Percentiles rank a stretch among this genome's conserved stretches.
Conservation (phyloP, 371 early-diverging fungal genomes). For the Mortierella sp. region DNA sequence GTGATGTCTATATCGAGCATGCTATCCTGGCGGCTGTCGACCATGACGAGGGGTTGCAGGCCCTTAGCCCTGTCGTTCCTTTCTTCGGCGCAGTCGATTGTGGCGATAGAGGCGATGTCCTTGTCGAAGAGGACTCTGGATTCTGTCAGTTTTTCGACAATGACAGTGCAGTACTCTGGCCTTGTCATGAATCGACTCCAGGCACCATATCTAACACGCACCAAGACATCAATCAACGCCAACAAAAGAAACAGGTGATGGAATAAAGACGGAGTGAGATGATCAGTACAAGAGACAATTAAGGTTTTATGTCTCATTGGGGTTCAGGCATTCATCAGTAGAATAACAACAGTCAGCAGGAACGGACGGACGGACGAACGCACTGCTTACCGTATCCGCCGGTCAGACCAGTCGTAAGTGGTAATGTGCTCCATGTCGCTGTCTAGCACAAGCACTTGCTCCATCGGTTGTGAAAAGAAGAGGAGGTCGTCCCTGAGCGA, state of each 20-base stretch:
- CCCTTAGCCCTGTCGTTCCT: not conserved
- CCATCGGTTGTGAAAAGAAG: slow-evolving; percentile 49
- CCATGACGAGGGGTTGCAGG: not conserved
- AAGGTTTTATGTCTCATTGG: not conserved
- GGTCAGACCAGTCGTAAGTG: slow-evolving; percentile 36
- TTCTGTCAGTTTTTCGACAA: slow-evolving; percentile 43
- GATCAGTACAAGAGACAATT: not conserved
- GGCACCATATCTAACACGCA: slow-evolving; percentile 30
- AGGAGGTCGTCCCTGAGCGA: slow-evolving; percentile 43
- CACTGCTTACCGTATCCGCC: slow-evolving; percentile 37
- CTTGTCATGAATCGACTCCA: slow-evolving; percentile 48
- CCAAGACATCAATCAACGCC: not conserved
- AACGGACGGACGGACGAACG: no score
- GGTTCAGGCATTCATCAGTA: not conserved
- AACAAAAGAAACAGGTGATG: slow-evolving; percentile 1
- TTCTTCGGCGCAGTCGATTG: slow-evolving; percentile 19
- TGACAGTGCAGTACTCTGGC: slow-evolving; percentile 42
- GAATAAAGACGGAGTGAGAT: not conserved
- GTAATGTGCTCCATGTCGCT: slow-evolving; percentile 33
- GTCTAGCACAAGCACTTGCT: slow-evolving; percentile 36
- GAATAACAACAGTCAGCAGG: not conserved
- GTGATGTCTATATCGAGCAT: slow-evolving; percentile 21
- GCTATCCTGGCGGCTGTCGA: slow-evolving; percentile 20
- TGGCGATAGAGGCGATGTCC: slow-evolving; percentile 17
- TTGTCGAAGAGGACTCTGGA: slow-evolving; percentile 43